Percentiles rank a stretch among this genome's conserved stretches.
phyloP scores from a whole-genome alignment of 345 rosid species.

The Hypericum androsaemum region DNA sequence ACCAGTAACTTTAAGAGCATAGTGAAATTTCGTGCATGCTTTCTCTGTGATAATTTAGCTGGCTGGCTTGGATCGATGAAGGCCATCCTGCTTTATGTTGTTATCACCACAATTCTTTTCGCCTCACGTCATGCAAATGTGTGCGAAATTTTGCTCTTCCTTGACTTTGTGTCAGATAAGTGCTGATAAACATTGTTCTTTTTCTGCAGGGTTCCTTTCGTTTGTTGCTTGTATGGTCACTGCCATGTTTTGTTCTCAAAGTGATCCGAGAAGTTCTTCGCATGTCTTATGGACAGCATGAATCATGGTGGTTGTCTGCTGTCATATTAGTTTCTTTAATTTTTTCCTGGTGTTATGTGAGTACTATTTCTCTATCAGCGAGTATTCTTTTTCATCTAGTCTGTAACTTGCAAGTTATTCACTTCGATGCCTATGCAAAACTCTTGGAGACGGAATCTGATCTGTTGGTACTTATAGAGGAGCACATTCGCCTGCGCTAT shows the following conservation, averaged over 20 bases:
- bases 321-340: constrained; percentile 38
- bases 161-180: background rate
- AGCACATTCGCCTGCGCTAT: constrained; percentile 63
- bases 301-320: constrained; percentile 62
- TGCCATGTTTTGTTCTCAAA: constrained; percentile 69
- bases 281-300: constrained; percentile 34
- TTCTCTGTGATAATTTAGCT: no score
- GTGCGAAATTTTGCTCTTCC: background rate
- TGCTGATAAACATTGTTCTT: constrained; percentile 7
- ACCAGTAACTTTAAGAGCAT: no score
- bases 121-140: no score
- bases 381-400: constrained; percentile 74
- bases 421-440: constrained; percentile 69
- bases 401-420: constrained; percentile 89
- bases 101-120: no score
- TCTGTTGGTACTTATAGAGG: constrained; percentile 50
- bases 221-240: constrained; percentile 53
- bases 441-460: constrained; percentile 58
- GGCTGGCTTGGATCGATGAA: no score
- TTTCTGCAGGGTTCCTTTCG: constrained; percentile 46
- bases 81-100: no score
- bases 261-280: constrained; percentile 51
- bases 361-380: constrained; percentile 60
- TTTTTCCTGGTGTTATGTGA: constrained; percentile 68
- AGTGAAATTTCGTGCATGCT: no score